A percentile compares a stretch with the other conserved stretches of the same genome.
phyloP scores from a whole-genome alignment of 108 stramenopile species.

The Cyclotella kingstonii region DNA sequence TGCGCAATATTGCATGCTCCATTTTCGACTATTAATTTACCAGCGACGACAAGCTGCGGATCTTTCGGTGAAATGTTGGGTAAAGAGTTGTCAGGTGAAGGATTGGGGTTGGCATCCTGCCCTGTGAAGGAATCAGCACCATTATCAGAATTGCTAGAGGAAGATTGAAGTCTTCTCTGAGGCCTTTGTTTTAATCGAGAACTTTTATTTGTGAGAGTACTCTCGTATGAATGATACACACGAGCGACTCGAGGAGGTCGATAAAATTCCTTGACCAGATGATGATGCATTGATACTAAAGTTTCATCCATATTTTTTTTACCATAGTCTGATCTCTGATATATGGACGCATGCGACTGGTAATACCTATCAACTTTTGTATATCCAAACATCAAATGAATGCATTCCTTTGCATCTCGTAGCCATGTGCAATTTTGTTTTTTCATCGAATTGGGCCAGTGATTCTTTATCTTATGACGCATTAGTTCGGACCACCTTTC shows the following conservation, averaged over 20 bases:
- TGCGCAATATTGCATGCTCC: slow-evolving; percentile 83
- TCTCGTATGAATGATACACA: slow-evolving; percentile 9
- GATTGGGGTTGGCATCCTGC: slow-evolving; percentile 1
- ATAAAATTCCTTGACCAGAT: slow-evolving; percentile 10
- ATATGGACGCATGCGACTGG: not conserved
- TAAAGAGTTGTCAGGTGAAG: not conserved
- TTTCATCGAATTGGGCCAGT: too few relatives aligned
- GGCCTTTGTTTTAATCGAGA: not conserved
- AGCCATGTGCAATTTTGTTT: too few relatives aligned
- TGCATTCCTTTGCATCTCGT: too few relatives aligned
- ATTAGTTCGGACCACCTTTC: slow-evolving; percentile 8
- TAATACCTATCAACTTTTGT: not conserved
- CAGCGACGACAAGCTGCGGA: slow-evolving; percentile 80
- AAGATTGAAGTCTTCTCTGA: slow-evolving; percentile 8
- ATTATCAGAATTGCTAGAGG: too few relatives aligned
- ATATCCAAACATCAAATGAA: too few relatives aligned
- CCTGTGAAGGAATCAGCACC: too few relatives aligned
- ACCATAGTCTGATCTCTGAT: not conserved
- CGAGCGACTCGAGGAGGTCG: not conserved
- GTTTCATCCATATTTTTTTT: not conserved
- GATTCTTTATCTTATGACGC: not conserved
- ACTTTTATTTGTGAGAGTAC: not conserved
- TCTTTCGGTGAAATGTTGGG: slow-evolving; percentile 32
- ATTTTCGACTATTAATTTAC: slow-evolving; percentile 81
- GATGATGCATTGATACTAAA: not conserved